Evolutionary conservation across 192 early-diverging fungal species (phyloP), one percentile per base, ranked within the genome.

Genomic region (Coemansia guatemalensis): DNA sequence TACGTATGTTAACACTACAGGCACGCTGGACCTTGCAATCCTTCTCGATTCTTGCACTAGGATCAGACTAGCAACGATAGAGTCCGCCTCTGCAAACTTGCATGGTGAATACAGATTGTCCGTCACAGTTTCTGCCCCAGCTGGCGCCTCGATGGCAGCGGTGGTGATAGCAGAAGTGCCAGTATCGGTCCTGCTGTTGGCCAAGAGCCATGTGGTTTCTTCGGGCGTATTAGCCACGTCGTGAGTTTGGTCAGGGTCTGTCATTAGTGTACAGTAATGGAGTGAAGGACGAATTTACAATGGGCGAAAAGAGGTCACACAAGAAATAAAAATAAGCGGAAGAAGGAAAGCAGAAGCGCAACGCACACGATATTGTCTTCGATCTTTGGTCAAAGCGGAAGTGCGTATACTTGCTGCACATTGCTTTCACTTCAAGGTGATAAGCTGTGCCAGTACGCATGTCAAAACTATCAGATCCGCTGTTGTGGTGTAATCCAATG

Each of bases 1-100:
- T 20, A 88, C 50, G 62, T 89, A 90, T 1, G 89, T 64, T 55
- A 68, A 17, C 7, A 61, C 48, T 17, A 76, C 57, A 0, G 79
- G 73, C 9, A 69, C 11, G 27, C 68, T 75, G 22, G 79, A 50
- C 47, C 26, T 26, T 24, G 55, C 56, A 52, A 82, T n/a, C 27
- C 27, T 7, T 39, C 23, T 23, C 29, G 67, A 59, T 41, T 78
- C 76, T 14, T 78, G 63, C 21, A 22, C 47, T 27, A 80, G 23
- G 11, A 65, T 70, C 25, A 25, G 47, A 23, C 27, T 53, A 24
- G 77, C 52, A 7, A 23, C n/a, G 12, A 48, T 27, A 12, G 60
- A 51, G 49, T 70, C 68, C 32, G 9, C 21, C 29, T 68, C 53
- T 58, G 59, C 41, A 68, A 61, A 68, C 30, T 58, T 55, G 23